phyloP scores from a whole-genome alignment of 352 stramenopile genomes.

The Globisporangium emineosum region DNA sequence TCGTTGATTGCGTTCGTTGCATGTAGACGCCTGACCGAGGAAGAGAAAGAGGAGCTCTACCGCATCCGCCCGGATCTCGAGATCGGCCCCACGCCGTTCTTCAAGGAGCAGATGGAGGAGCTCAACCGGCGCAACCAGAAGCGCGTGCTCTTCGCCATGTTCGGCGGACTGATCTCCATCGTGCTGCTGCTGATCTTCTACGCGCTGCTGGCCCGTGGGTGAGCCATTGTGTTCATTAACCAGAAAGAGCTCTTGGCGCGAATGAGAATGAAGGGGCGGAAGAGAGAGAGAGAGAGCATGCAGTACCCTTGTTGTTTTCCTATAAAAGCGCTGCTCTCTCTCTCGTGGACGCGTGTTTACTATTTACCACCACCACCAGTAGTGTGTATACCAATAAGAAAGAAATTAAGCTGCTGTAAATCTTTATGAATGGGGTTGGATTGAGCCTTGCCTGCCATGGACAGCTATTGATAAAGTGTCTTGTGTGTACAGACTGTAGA shows the following conservation, averaged over 20 bases:
- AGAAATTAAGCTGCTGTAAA: not conserved
- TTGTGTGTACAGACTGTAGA: too few species aligned
- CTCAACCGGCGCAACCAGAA: constrained; percentile 57
- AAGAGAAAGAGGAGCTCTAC: constrained; percentile 84
- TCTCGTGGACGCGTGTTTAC: not conserved
- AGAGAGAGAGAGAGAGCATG: constrained; percentile 3
- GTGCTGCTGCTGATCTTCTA: constrained; percentile 73
- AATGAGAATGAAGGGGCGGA: not conserved
- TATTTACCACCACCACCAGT: not conserved
- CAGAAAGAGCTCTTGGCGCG: not conserved
- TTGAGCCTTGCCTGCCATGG: too few species aligned
- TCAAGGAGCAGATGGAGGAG: constrained; percentile 54
- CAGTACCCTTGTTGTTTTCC: not conserved
- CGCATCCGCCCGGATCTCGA: constrained; percentile 78
- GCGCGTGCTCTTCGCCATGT: constrained; percentile 70
- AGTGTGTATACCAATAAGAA: not conserved
- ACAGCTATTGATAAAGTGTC: too few species aligned
- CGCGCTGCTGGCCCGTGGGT: constrained; percentile 33
- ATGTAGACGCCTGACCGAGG: constrained; percentile 58
- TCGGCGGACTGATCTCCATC: constrained; percentile 66
- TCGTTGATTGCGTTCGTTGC: not conserved
- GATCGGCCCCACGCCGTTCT: constrained; percentile 57
- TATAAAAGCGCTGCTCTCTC: constrained; percentile 12
- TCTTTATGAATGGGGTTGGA: too few species aligned
- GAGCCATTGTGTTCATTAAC: constrained; percentile 1